Evolutionary conservation across 208 protist genomes (phyloP), one percentile per base, ranked within the genome.

Genomic region (Leishmania guyanensis): DNA sequence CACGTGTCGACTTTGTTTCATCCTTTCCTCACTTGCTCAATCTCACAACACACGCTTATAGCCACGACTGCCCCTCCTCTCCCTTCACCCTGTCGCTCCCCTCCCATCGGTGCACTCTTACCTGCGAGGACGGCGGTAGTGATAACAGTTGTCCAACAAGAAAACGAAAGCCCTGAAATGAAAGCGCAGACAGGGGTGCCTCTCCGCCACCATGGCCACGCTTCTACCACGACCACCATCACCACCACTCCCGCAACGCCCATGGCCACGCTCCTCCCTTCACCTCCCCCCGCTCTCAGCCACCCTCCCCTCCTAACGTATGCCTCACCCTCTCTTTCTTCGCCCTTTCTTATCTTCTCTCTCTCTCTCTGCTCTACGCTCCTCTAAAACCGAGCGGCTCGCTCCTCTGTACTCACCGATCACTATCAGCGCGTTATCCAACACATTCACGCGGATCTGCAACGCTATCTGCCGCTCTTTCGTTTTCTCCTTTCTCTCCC

Each of bases 401-500:
- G 22, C 56, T 26, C 56, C 22, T 22, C n/a, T 5, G 8, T 29
- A 8, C 56, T 14, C 17, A 22, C 56, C 22, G n/a, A n/a, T 26
- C 56, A 17, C 22, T n/a, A 4, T 10, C 56, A 9, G 56, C 56
- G 10, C 56, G 6, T 26, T 2, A 12, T 1, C 9, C 22, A 17
- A 60, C 3, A 5, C 54, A 60, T 20, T 17, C 22, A 0, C 56
- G 22, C 56, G 10, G 2, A 26, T 26, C 56, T 26, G 2, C 22
- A 8, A 6, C n/a, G 56, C 56, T 4, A 62, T 26, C 22, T 4
- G 22, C 22, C 22, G n/a, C 36, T 39, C 36, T 39, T 39, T 62
- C 56, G 53, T 26, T 73, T 46, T 80, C 43, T 76, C 16, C 66
- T 75, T 79, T 39, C 54, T 65, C 74, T 78, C 14, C 43, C 62